Base-by-base conservation (phyloP, 2,329 filamentous ascomycete genomes). In the Penicillium sp. region DNA sequence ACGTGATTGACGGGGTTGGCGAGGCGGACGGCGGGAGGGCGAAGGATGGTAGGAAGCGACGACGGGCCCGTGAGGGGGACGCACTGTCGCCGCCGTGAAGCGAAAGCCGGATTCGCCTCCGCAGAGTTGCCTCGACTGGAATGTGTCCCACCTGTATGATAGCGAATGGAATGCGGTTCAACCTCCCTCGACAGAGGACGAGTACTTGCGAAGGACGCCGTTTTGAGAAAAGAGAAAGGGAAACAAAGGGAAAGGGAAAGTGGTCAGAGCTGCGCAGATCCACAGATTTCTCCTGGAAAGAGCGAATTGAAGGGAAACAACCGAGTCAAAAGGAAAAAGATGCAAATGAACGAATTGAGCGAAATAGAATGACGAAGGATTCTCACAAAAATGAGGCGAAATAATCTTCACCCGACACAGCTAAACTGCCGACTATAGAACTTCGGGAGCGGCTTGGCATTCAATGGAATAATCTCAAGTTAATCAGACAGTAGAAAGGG, bases 1-100 rank as follows among this genome's bases (percentile, higher is more conserved):
- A 80, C 77, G 66, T 78, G 75, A 61, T 83, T 82, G 59, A 80
- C 73, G 29, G 80, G 80, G 62, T 82, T 82, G 69, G 79, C 80
- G 51, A 82, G 74, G 47, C 78, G 73, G 44, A 77, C 74, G 27
- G 75, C 69, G 44, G 74, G 69, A 26, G 67, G 64, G 34, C 63
- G 59, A 46, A 57, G 48, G 54, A 64, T 59, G 50, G 53, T 47
- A 49, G 54, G 60, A 49, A 54, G 52, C 54, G 50, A 57, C 46
- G 56, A 53, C 42, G 55, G 52, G 42, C 51, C 54, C 40, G 56
- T 43, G 40, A 56, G 36, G 29, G 56, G 56, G 24, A 56, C 57
- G 50, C 57, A 58, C 50, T 57, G 54, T 51, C 55, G 57, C 42
- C 53, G 56, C 55, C 47, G 49, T 39, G 51, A 53, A 49, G 37